phyloP scores from a whole-genome alignment of 106 monocot genomes.

The Dendrobium officinale region DNA sequence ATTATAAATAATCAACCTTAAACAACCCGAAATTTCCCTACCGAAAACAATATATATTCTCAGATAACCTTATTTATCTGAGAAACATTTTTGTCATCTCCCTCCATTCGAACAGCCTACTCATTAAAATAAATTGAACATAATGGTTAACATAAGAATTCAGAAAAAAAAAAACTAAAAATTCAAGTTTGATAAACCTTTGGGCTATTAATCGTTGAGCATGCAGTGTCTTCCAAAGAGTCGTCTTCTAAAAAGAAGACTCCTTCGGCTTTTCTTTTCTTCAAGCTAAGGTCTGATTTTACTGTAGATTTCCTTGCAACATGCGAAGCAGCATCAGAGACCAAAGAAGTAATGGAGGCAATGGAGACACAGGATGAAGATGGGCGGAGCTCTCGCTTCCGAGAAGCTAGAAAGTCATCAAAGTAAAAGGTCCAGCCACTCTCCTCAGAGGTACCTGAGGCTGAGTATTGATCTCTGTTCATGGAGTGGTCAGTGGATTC shows the following conservation, averaged over 20 bases:
- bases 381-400: background rate
- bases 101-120: constrained; percentile 16
- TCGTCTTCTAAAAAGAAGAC: constrained; percentile 14
- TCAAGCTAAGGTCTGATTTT: constrained; percentile 14
- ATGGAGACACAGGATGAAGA: too few species aligned
- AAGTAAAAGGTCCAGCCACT: constrained; percentile 26
- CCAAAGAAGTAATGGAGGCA: constrained; percentile 13
- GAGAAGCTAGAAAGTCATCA: constrained; percentile 18
- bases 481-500: background rate
- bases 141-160: background rate
- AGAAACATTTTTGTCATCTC: background rate
- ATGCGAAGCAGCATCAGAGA: constrained; percentile 34
- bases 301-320: constrained; percentile 6
- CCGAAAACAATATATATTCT: background rate
- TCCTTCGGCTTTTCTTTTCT: constrained; percentile 12
- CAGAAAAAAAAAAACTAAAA: background rate
- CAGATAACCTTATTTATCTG: background rate
- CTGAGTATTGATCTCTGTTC: background rate
- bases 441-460: constrained; percentile 6
- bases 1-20: background rate
- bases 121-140: background rate
- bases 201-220: constrained; percentile 20
- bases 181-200: background rate
- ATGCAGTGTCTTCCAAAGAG: constrained; percentile 38
- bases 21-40: background rate